Percentiles rank a stretch among this genome's conserved stretches.
Evolutionary conservation across 768 basidiomycete genomes (phyloP).

Genomic region (Paxillus rubicundulus): DNA sequence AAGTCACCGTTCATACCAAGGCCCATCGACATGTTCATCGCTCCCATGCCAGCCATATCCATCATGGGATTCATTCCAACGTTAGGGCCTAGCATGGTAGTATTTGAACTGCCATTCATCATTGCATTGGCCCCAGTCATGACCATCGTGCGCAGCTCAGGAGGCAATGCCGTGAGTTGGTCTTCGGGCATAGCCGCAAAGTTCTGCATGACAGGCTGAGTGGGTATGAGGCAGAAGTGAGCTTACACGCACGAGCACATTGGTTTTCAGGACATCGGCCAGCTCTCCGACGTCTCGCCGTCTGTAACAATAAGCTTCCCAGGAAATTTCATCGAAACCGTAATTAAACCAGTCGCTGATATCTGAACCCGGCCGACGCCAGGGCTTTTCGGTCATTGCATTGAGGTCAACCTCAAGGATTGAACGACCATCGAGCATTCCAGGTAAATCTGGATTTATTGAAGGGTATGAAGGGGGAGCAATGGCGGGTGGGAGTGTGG

Average conservation of each 20-base stretch:
- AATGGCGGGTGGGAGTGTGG: constrained; percentile 58
- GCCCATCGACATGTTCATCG: constrained; percentile 49
- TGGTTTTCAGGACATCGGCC: constrained; percentile 75
- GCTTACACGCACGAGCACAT: constrained; percentile 64
- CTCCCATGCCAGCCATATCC: constrained; percentile 70
- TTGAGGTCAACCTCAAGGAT: constrained; percentile 83
- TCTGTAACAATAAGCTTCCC: constrained; percentile 89
- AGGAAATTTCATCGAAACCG: constrained; percentile 95
- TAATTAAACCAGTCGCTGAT: constrained; percentile 99
- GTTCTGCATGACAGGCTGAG: constrained; percentile 45
- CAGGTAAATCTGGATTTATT: constrained; percentile 67
- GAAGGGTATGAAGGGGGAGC: constrained; percentile 80
- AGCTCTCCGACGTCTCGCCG: constrained; percentile 78
- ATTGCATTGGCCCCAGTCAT: constrained; percentile 79
- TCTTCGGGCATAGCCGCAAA: constrained; percentile 83
- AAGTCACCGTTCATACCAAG: constrained; percentile 70
- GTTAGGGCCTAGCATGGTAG: constrained; percentile 52
- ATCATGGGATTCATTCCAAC: constrained; percentile 69
- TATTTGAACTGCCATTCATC: constrained; percentile 60
- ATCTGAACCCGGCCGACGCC: constrained; percentile 90
- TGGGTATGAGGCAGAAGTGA: background rate
- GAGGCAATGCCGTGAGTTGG: constrained; percentile 71
- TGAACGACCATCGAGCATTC: constrained; percentile 68
- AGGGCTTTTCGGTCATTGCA: constrained; percentile 77
- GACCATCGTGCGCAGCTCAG: constrained; percentile 83